Conservation (phyloP, 176 grass and related monocot genomes). For the Ensete glaucum region DNA sequence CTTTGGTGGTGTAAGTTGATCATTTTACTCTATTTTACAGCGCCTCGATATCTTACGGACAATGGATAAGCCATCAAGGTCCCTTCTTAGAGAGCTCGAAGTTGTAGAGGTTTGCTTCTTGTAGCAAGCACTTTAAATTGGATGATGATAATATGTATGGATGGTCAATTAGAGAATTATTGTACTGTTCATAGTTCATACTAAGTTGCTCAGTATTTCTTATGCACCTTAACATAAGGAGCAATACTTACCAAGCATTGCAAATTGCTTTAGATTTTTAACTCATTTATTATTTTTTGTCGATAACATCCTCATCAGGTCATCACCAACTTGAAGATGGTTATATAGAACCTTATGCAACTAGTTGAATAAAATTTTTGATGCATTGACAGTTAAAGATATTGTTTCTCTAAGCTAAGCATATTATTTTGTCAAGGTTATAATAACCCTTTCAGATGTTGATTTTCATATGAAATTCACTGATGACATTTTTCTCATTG, state of each 20-base stretch:
- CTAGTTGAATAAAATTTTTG: too few relatives aligned
- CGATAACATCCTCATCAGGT: not conserved
- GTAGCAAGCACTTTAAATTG: constrained; percentile 11
- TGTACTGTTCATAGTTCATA: not conserved
- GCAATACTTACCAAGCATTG: not conserved
- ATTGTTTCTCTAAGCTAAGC: too few relatives aligned
- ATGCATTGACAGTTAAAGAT: too few relatives aligned
- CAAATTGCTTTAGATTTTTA: not conserved
- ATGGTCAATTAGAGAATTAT: not conserved
- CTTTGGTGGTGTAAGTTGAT: constrained; percentile 23
- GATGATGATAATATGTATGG: not conserved
- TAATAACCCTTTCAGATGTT: too few relatives aligned
- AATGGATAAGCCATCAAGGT: constrained; percentile 85
- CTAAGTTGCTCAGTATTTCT: not conserved
- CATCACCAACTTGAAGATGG: not conserved
- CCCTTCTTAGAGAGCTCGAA: constrained; percentile 93
- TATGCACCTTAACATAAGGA: not conserved
- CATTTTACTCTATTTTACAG: constrained; percentile 38
- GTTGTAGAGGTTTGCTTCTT: constrained; percentile 68
- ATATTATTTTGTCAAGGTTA: too few relatives aligned
- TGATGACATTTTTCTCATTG: too few relatives aligned
- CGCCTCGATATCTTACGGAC: constrained; percentile 76
- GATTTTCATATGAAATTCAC: too few relatives aligned
- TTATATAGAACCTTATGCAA: too few relatives aligned
- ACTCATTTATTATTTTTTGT: not conserved